A percentile compares a stretch with the other conserved stretches of the same genome.
Evolutionary conservation across 2,329 filamentous ascomycete genomes (phyloP).

Genomic region (Diplodia sapinea): DNA sequence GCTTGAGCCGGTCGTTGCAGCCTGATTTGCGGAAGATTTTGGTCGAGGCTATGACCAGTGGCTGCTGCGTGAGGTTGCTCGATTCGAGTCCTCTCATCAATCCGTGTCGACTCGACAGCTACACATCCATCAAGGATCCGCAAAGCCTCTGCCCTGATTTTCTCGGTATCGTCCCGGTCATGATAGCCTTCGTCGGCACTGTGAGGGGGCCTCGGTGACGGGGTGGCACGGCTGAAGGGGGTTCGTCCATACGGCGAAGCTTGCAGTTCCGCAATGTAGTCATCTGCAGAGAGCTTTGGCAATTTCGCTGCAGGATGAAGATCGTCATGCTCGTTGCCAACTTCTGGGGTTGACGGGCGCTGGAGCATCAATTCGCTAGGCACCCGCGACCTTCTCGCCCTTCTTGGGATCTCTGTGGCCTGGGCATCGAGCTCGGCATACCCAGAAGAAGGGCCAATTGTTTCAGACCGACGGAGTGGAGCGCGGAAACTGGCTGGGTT

Average conservation of each 20-base stretch:
- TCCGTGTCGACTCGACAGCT: constrained; percentile 31
- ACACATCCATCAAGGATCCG: constrained; percentile 39
- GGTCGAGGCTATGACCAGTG: background rate
- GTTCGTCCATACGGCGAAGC: constrained; percentile 37
- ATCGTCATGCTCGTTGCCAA: background rate
- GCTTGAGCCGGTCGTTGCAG: constrained; percentile 16
- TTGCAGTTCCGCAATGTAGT: constrained; percentile 42
- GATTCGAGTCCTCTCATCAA: constrained; percentile 1
- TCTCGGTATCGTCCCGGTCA: background rate
- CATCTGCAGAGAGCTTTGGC: constrained; percentile 33
- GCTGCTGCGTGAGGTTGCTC: constrained; percentile 1
- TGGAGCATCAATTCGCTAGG: constrained; percentile 14
- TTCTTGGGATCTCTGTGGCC: constrained; percentile 10
- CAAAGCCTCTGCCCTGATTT: constrained; percentile 35
- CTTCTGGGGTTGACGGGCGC: background rate
- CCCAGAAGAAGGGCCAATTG: constrained; percentile 2
- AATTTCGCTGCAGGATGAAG: background rate
- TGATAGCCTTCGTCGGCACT: background rate
- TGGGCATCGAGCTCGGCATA: constrained; percentile 12
- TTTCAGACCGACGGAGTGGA: constrained; percentile 6
- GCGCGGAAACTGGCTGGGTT: background rate
- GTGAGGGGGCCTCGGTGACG: constrained; percentile 3
- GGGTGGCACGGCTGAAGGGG: constrained; percentile 13
- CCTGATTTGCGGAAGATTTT: constrained; percentile 8
- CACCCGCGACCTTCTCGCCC: background rate